phyloP scores from a whole-genome alignment of 83 land plant species.

The Picea abies region DNA sequence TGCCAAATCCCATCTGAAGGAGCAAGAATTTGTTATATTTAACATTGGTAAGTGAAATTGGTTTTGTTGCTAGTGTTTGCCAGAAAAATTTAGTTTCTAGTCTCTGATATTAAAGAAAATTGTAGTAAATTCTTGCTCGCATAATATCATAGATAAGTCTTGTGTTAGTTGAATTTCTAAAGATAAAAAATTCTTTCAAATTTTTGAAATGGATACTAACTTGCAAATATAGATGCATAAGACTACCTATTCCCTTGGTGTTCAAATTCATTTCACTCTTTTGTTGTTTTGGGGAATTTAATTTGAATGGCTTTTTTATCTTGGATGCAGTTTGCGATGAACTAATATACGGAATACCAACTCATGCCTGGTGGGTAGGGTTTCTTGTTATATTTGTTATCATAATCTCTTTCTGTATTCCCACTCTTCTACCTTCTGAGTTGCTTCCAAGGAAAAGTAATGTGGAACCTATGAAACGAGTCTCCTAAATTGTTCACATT shows the following conservation, averaged over 20 bases:
- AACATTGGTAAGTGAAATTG: slow-evolving; percentile 52
- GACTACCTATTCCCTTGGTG: neutral
- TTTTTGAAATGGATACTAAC: neutral
- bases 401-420: slow-evolving; percentile 31
- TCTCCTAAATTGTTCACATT: neutral
- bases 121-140: neutral
- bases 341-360: slow-evolving; percentile 58
- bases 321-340: slow-evolving; percentile 64
- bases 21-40: slow-evolving; percentile 54
- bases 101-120: neutral
- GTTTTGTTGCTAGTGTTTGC: slow-evolving; percentile 1
- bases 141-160: neutral
- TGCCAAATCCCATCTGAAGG: slow-evolving; percentile 49
- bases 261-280: neutral
- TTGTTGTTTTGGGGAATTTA: neutral
- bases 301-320: neutral
- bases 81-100: neutral
- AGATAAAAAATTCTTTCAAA: neutral
- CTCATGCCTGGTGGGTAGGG: slow-evolving; percentile 61
- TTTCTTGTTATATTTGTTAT: slow-evolving; percentile 35
- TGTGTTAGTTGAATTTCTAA: neutral
- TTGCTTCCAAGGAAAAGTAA: slow-evolving; percentile 28
- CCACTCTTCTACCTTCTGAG: slow-evolving; percentile 34
- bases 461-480: neutral
- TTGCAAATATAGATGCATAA: neutral